Evolutionary conservation across 768 basidiomycete species (phyloP), one percentile per base, ranked within the genome.

Genomic region (Leccinum arenicola): DNA sequence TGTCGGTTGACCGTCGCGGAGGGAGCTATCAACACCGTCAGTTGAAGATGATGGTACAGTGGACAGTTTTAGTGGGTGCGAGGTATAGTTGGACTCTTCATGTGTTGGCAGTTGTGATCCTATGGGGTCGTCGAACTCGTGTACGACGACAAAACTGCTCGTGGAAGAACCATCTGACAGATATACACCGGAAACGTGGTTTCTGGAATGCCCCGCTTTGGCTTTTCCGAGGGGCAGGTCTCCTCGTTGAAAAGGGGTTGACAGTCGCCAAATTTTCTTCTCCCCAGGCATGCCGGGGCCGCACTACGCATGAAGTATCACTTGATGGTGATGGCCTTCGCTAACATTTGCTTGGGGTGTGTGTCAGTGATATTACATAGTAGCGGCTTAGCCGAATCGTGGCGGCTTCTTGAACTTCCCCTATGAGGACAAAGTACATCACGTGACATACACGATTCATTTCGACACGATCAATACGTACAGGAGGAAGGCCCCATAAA

Each of bases 181-280:
- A 57, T 71, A 70, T 19, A 71, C 65, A 29, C 55, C 65, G 8
- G 68, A 61, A 17, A 70, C 27, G 12, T 54, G 59, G 19, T 56
- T 57, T 25, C 58, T 31, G 6, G 70, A 60, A n/a, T 25, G 57
- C 3, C 52, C 33, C 17, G 21, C 40, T 25, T 50, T 36, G 2
- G 52, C 23, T 1, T 60, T 57, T 17, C 14, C 45, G 52, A 45
- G 43, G 43, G 12, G 52, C 52, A 15, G 33, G 25, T 53, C 57
- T 54, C 43, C 61, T 60, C 63, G 43, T 45, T 45, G 65, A 57
- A 74, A 73, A 50, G 63, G 67, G 33, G 51, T 62, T 27, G 58
- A 49, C 35, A 72, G 29, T 60, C 50, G 56, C 71, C 66, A 70
- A 29, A 52, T 51, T 61, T 61, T 71, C 59, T 70, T 73, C 63